phyloP scores from a whole-genome alignment of 2,329 filamentous ascomycete genomes.

The Elsinoe ampelina region DNA sequence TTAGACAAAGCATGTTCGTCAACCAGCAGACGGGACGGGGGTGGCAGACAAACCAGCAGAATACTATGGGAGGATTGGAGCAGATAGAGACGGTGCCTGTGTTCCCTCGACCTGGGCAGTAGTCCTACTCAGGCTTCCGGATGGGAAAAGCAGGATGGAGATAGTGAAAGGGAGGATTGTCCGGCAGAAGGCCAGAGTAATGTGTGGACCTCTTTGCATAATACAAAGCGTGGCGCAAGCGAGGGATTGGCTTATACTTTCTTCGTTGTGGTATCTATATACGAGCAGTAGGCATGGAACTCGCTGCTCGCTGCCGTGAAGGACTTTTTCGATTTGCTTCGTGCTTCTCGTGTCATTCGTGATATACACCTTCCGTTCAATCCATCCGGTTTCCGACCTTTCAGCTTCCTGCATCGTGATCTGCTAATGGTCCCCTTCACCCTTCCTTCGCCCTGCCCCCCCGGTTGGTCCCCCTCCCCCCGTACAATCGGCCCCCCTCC shows the following conservation, averaged over 20 bases:
- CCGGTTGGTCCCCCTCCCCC: no score
- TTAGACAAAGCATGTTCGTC: conserved; percentile 81
- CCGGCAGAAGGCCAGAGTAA: background rate
- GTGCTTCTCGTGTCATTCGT: background rate
- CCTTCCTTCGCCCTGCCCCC: no score
- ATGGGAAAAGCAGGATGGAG: conserved; percentile 1
- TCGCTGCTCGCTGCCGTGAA: background rate
- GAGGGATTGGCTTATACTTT: background rate
- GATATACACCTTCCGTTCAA: background rate
- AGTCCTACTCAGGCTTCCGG: background rate
- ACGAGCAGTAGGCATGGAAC: background rate
- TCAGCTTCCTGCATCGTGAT: no score
- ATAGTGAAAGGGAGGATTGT: background rate
- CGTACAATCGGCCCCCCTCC: no score
- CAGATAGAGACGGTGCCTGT: conserved; percentile 69
- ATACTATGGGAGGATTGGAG: conserved; percentile 72
- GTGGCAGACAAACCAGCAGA: conserved; percentile 68
- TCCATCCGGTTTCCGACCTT: background rate
- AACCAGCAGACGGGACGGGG: conserved; percentile 80
- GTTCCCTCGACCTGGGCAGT: conserved; percentile 67
- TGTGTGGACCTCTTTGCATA: background rate
- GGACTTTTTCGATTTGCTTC: background rate
- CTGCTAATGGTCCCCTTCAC: background rate
- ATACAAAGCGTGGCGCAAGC: conserved; percentile 7
- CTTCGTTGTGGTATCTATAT: background rate